These are phyloP conservation scores for Eimeria zaria DNA, from an alignment of 169 alveolate genomes.

Conservation along the genomic window DNA sequence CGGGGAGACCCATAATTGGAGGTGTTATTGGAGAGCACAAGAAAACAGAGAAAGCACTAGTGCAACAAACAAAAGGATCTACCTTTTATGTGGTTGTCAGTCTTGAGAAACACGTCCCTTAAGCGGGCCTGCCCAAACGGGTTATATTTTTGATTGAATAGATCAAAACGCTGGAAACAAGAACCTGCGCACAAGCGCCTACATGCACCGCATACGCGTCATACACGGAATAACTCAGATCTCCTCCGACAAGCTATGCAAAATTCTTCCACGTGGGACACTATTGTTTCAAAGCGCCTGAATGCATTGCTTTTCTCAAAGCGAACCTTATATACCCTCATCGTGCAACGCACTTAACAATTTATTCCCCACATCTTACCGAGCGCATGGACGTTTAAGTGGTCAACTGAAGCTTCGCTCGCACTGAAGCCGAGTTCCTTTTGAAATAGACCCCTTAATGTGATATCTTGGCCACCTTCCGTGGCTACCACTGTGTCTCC, in stretches of 20 bases:
- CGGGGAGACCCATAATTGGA: not conserved
- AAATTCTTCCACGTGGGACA: not conserved
- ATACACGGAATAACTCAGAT: not conserved
- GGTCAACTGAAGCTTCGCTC: slow-evolving; percentile 90
- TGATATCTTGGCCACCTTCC: slow-evolving; percentile 86
- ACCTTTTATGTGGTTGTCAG: slow-evolving; percentile 95
- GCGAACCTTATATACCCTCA: not conserved
- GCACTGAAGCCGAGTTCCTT: slow-evolving; percentile 89
- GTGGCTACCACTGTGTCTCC: slow-evolving; percentile 89
- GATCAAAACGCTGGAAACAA: slow-evolving; percentile 96
- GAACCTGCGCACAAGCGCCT: slow-evolving; percentile 63
- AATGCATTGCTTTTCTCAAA: not conserved
- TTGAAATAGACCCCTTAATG: slow-evolving; percentile 90
- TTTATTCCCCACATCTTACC: slow-evolving; percentile 74
- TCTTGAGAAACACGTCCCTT: slow-evolving; percentile 94
- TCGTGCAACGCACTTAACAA: not conserved
- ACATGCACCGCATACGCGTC: not conserved
- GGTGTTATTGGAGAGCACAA: not conserved
- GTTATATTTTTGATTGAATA: slow-evolving; percentile 95
- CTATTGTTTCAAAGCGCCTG: not conserved
- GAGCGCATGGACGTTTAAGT: slow-evolving; percentile 93
- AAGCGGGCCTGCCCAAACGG: slow-evolving; percentile 94
- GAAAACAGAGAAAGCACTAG: not conserved
- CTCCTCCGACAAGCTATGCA: not conserved
- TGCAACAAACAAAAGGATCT: not conserved